A percentile compares a stretch with the other conserved stretches of the same genome.
Evolutionary conservation across 1,284 basidiomycete species (phyloP).

Genomic region (Leccinum huronense): DNA sequence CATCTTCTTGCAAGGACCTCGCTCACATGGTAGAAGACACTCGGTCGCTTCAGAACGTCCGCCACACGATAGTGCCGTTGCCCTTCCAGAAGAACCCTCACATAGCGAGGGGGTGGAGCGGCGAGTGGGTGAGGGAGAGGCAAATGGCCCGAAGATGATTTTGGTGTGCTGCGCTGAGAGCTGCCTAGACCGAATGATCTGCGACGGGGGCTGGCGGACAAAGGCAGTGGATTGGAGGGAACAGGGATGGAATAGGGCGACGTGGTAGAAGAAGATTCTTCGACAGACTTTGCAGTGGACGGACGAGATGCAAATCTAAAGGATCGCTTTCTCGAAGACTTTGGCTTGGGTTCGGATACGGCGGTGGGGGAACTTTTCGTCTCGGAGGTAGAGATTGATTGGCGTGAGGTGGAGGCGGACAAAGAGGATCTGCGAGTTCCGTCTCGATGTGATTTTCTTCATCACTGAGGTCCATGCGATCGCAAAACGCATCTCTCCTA

Average conservation of each 20-base stretch:
- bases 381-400: conserved; percentile 19
- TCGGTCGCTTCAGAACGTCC: conserved; percentile 33
- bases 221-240: conserved; percentile 31
- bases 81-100: conserved; percentile 32
- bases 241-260: conserved; percentile 28
- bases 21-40: conserved; percentile 32
- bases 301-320: conserved; percentile 36
- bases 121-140: conserved; percentile 22
- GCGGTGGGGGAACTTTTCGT: conserved; percentile 25
- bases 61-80: conserved; percentile 36
- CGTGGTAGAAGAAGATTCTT: conserved; percentile 24
- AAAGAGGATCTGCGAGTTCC: conserved; percentile 39
- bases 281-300: conserved; percentile 33
- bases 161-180: conserved; percentile 34
- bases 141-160: conserved; percentile 30
- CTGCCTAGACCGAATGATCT: conserved; percentile 33
- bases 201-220: conserved; percentile 37
- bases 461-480: too few relatives aligned
- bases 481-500: too few relatives aligned
- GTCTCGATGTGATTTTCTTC: too few relatives aligned
- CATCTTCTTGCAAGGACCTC: background rate
- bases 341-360: conserved; percentile 20
- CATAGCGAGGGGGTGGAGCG: conserved; percentile 13
- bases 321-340: conserved; percentile 30
- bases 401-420: conserved; percentile 21